Evolutionary conservation across 306 rosid genomes (phyloP).

Genomic region (Malus domestica): DNA sequence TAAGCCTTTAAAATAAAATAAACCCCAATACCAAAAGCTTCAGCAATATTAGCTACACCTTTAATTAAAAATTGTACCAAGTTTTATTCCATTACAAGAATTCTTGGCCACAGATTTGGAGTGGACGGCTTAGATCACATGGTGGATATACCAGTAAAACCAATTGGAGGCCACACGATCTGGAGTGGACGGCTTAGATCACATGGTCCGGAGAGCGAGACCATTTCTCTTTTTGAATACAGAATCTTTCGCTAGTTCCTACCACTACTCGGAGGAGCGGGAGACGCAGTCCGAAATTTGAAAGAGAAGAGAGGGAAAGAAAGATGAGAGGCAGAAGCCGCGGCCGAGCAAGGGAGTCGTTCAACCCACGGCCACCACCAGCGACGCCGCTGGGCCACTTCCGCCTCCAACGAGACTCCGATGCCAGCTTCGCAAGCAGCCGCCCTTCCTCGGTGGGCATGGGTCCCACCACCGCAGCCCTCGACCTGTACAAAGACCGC

Average conservation of each 20-base stretch:
- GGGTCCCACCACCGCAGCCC: constrained; percentile 24
- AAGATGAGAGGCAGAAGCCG: constrained; percentile 52
- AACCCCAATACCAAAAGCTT: too few species aligned
- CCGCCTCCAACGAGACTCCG: constrained; percentile 63
- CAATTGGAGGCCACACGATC: too few species aligned
- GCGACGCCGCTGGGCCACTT: constrained; percentile 16
- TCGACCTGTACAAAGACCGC: constrained; percentile 82
- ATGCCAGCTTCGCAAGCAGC: constrained; percentile 76
- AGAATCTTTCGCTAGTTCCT: background rate
- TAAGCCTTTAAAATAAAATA: background rate
- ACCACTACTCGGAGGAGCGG: background rate
- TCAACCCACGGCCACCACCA: constrained; percentile 49
- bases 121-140: background rate
- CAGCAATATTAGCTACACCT: background rate
- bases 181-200: background rate
- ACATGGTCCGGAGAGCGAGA: background rate
- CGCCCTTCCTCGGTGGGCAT: constrained; percentile 68
- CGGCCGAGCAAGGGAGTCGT: constrained; percentile 43
- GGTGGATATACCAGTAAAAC: background rate
- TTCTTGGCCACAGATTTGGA: too few species aligned
- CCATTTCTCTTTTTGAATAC: too few species aligned
- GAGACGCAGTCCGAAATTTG: background rate
- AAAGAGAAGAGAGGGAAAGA: too few species aligned
- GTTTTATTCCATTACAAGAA: too few species aligned
- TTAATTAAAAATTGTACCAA: too few species aligned